Evolutionary conservation across 495 filamentous ascomycete species (phyloP).

Genomic region (Aspergillus steynii): DNA sequence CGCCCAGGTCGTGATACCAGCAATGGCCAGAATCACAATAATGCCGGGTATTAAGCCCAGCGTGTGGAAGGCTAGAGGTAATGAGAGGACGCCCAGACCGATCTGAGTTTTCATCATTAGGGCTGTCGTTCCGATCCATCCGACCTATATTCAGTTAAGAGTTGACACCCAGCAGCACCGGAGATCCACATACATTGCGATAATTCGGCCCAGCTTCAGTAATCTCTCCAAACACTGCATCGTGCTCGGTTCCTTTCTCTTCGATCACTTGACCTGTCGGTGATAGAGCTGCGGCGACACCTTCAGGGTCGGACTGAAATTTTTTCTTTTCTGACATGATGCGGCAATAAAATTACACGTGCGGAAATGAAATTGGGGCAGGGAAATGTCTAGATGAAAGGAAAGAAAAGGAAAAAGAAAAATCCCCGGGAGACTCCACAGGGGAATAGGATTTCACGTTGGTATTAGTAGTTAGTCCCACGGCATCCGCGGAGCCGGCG

Average conservation of each 20-base stretch:
- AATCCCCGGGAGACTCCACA: no score
- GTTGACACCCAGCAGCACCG: no score
- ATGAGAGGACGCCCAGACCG: constrained; percentile 55
- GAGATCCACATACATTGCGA: constrained; percentile 8
- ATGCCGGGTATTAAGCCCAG: constrained; percentile 53
- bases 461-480: no score
- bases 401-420: no score
- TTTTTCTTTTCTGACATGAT: background rate
- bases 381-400: no score
- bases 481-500: no score
- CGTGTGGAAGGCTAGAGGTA: constrained; percentile 54
- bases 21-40: constrained; percentile 52
- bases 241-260: background rate
- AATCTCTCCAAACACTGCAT: constrained; percentile 16
- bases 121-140: constrained; percentile 15
- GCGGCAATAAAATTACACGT: background rate
- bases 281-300: background rate
- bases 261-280: background rate
- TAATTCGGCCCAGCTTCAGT: constrained; percentile 15
- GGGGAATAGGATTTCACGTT: no score
- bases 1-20: constrained; percentile 65
- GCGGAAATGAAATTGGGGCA: background rate
- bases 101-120: constrained; percentile 39
- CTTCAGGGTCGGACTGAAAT: background rate
- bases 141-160: constrained; percentile 9